Base-by-base conservation (phyloP, 2,329 filamentous ascomycete genomes). In the Pseudocercospora musae region DNA sequence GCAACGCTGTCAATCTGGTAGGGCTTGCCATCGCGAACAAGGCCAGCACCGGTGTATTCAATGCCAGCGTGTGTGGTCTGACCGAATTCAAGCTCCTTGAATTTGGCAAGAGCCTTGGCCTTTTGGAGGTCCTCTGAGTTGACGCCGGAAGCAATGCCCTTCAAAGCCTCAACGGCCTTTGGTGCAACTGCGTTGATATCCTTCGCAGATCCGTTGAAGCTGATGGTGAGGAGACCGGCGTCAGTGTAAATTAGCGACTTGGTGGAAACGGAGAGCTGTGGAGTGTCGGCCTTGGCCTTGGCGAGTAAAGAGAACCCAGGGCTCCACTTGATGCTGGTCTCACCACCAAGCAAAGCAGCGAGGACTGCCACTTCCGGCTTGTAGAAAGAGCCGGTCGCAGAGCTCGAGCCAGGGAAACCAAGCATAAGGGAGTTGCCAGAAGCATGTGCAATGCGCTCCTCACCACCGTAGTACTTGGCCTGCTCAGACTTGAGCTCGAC, bases 291-390 rank as follows among this genome's bases (percentile, higher is more conserved):
- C 61, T 87, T 85, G 64, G 89, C 89, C 83, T 96, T 93, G 75
- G 90, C 85, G 64, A 99, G 86, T 65, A 97, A 84, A 63, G 91
- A 94, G 85, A 96, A 98, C 72, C 95, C 95, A 66, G 91, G 81
- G 57, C 91, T 89, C 94, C 94, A 99, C 84, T 98, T 99, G 83
- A 98, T 92, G 78, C 82, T 89, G 59, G 92, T 90, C 79, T 96
- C 82, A 65, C 94, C 95, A 74, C 95, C 95, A 57, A 99, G 89
- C 20, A 99, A 88, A 67, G 92, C 87, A 62, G 90, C 87, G 60
- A 99, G 88, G 66, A 99, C 92, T 66, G 89, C 86, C 67, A 92
- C 86, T 80, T 97, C 93, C 60, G 95, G 91, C 84, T 96, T 96
- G 84, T 91, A 92, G 72, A 87, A 87, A 67, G 84, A 83, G 71